Percentiles rank a stretch among this genome's conserved stretches.
Conservation (phyloP, 2,329 filamentous ascomycete genomes). For the Stylonectria norvegica region DNA sequence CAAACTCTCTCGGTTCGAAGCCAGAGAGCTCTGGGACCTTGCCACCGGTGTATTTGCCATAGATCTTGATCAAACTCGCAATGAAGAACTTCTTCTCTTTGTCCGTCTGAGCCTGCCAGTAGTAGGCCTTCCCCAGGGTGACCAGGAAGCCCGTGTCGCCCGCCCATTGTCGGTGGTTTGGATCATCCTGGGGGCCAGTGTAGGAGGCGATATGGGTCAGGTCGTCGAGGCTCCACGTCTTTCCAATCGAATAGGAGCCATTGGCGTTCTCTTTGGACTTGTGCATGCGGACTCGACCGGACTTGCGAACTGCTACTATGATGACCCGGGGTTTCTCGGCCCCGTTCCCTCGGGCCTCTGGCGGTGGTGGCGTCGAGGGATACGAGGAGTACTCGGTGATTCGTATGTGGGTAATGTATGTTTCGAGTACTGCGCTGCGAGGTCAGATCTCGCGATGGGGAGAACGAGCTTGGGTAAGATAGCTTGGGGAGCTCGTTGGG, state of each 20-base stretch:
- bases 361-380: constrained; percentile 80
- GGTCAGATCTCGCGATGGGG: no score
- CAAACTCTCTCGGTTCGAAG: constrained; percentile 76
- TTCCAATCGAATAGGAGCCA: constrained; percentile 93
- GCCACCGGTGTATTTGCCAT: constrained; percentile 90
- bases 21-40: constrained; percentile 74
- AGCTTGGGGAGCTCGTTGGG: background rate
- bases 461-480: no score
- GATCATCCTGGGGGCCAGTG: constrained; percentile 55
- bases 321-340: constrained; percentile 88
- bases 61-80: constrained; percentile 93
- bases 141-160: constrained; percentile 81
- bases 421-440: constrained; percentile 56
- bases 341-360: constrained; percentile 63
- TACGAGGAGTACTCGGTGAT: constrained; percentile 83
- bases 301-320: constrained; percentile 88
- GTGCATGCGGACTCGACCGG: constrained; percentile 89
- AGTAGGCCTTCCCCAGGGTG: constrained; percentile 90
- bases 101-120: constrained; percentile 87
- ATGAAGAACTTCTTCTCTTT: constrained; percentile 99
- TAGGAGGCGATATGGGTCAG: constrained; percentile 80
- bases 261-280: constrained; percentile 95
- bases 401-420: constrained; percentile 95
- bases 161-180: constrained; percentile 71
- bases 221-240: constrained; percentile 97